Evolutionary conservation across 495 filamentous ascomycete species (phyloP), one percentile per base, ranked within the genome.

Genomic region (Astrocystis sublimbata): DNA sequence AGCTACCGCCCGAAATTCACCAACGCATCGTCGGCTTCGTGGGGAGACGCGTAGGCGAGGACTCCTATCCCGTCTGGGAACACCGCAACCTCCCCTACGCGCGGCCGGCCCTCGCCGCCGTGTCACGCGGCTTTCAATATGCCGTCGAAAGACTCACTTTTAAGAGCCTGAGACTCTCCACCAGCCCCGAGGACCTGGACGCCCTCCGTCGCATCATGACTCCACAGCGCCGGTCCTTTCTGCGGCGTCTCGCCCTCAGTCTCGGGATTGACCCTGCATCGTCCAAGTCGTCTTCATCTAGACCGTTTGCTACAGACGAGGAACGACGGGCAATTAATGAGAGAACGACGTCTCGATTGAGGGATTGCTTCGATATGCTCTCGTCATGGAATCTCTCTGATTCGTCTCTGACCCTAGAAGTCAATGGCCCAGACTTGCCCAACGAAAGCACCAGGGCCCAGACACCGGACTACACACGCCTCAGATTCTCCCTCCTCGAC

Each of bases 61-160:
- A 23, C 23, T n/a, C n/a, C 21, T 7, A 38, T 9, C 49, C 28
- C 2, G 8, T 17, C 2, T 5, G 19, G 50, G 17, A 54, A 10
- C 19, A 10, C 10, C 0, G 6, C 31, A 23, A 30, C 42, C 52
- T 26, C 19, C 36, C 12, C 3, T 1, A 4, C 36, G 36, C 23
- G 12, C 36, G 41, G 7, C 36, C 52, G 1, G 8, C 23, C 36
- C n/a, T 56, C 17, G 52, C 52, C 15, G 21, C 52, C 19, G 52
- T 56, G 6, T 56, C 52, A 1, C 52, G 52, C 21, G 17, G 5
- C 4, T 56, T 56, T 4, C 52, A 56, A 56, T 3, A n/a, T 10
- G 52, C 35, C 8, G 8, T 56, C n/a, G 52, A 56, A 30, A 21
- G 23, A 15, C 36, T 15, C 36, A 56, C 52, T 2, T 56, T 56